phyloP scores from a whole-genome alignment of 257 asterid genomes.

The Nicotiana otophora region DNA sequence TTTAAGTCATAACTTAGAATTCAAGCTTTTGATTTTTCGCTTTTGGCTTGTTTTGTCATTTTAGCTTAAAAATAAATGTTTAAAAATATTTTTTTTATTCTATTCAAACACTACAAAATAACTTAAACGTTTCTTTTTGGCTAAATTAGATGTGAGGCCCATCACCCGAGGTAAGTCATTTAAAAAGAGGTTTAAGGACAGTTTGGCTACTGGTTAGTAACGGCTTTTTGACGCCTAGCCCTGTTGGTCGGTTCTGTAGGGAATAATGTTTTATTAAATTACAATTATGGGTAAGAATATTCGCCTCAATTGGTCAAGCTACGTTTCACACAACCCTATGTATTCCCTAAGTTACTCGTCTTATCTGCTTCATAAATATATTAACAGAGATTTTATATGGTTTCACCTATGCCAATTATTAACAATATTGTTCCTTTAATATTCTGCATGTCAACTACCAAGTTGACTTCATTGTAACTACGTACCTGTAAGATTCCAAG shows the following conservation, averaged over 20 bases:
- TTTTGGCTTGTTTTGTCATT: too few relatives aligned
- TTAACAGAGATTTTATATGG: neutral
- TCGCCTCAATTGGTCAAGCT: neutral
- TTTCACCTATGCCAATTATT: neutral
- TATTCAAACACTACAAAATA: too few relatives aligned
- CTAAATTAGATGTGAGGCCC: neutral
- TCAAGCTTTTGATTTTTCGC: too few relatives aligned
- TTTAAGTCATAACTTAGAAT: too few relatives aligned
- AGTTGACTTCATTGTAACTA: neutral
- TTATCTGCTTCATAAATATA: neutral
- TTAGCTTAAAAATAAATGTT: too few relatives aligned
- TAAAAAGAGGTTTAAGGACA: neutral
- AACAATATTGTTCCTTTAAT: neutral
- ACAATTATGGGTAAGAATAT: neutral
- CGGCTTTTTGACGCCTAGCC: neutral
- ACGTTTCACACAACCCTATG: neutral
- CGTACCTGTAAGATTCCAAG: neutral
- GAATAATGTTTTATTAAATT: neutral
- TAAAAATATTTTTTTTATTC: too few relatives aligned
- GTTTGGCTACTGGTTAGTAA: neutral
- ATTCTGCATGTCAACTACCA: slow-evolving; percentile 5
- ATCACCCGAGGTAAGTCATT: neutral
- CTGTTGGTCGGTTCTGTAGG: neutral
- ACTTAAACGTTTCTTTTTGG: too few relatives aligned
- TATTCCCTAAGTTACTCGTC: neutral